These are phyloP conservation scores for Globisporangium uncinulatum DNA, from an alignment of 352 stramenopile genomes.

Conservation along the genomic window DNA sequence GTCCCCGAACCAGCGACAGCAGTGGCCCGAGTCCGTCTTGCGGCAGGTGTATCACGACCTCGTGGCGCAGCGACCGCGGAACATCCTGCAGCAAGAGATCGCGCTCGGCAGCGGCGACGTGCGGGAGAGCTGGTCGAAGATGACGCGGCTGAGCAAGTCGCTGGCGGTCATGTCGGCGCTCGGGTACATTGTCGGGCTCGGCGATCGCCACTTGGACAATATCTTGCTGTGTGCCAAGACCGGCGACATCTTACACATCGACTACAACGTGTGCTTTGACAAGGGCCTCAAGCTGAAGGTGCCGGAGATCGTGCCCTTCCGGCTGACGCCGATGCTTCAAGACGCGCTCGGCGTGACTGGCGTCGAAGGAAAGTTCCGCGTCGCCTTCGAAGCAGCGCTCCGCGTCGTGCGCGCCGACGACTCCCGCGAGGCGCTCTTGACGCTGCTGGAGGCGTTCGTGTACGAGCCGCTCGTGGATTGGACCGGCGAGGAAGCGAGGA, in stretches of 20 bases:
- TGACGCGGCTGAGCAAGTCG: constrained; percentile 51
- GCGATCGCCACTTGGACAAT: constrained; percentile 90
- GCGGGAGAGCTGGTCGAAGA: constrained; percentile 59
- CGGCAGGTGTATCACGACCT: constrained; percentile 70
- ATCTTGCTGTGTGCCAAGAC: constrained; percentile 78
- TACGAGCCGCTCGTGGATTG: constrained; percentile 84
- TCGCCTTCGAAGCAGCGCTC: constrained; percentile 67
- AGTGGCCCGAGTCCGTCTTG: constrained; percentile 55
- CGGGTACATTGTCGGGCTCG: constrained; percentile 86
- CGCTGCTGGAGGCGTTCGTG: constrained; percentile 80
- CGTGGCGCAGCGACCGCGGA: constrained; percentile 47
- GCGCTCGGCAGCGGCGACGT: constrained; percentile 45
- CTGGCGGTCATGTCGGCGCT: constrained; percentile 86
- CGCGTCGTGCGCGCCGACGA: constrained; percentile 57
- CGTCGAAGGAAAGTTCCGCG: constrained; percentile 66
- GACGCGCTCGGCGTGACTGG: constrained; percentile 71
- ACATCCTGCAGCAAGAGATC: constrained; percentile 67
- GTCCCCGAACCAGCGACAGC: constrained; percentile 52
- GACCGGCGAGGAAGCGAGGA: constrained; percentile 38
- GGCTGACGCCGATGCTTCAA: constrained; percentile 79
- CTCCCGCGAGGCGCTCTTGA: constrained; percentile 63
- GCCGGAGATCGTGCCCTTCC: constrained; percentile 89
- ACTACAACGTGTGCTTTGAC: constrained; percentile 93
- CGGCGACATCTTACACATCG: constrained; percentile 88
- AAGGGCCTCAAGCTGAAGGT: constrained; percentile 83